Evolutionary conservation across 805 yeast genomes (phyloP), one percentile per base, ranked within the genome.

Genomic region (Brettanomyces custersianus): DNA sequence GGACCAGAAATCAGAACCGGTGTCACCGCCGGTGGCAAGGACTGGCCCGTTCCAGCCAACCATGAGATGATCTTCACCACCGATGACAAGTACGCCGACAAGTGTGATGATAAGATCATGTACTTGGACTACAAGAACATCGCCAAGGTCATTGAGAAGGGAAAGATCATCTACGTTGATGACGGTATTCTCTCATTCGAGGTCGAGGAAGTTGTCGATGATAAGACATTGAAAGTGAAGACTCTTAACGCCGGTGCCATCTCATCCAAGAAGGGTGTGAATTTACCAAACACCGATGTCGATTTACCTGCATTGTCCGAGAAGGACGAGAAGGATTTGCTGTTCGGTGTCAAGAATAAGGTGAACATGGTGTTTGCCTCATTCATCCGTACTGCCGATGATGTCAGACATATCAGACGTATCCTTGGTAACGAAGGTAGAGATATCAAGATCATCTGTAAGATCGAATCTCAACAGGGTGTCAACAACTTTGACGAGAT

Each of bases 1-100:
- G 98, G 98, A 52, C 98, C 98, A 46, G 98, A 92, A 71, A 92
- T 92, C 70, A 85, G 98, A 77, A 90, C 98, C 40, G 98, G 98
- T 66, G 78, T 87, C 63, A 92, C 98, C 52, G 62, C 66, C 45
- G 84, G 73, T 55, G 83, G 75, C 41, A 63, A 66, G 42, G 98
- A 92, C 60, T 86, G 66, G 66, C 81, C 95, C 56, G 82, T 92
- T 55, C 65, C 73, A 31, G 73, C 92, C 43, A 78, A 77, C 66
- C 95, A 86, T 65, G 90, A 81, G 64, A 83, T 92, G 94, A 77
- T 70, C 59, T 83, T 92, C 73, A 68, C 96, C 61, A 92, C 97
- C 44, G 94, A 90, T 63, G 90, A 78, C 38, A 69, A 72, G 49
- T 90, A 74, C 71, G 68, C 76, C 49, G 72, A 67, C 60, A 59